Conservation (phyloP, 768 basidiomycete species). For the Russula emetica region DNA sequence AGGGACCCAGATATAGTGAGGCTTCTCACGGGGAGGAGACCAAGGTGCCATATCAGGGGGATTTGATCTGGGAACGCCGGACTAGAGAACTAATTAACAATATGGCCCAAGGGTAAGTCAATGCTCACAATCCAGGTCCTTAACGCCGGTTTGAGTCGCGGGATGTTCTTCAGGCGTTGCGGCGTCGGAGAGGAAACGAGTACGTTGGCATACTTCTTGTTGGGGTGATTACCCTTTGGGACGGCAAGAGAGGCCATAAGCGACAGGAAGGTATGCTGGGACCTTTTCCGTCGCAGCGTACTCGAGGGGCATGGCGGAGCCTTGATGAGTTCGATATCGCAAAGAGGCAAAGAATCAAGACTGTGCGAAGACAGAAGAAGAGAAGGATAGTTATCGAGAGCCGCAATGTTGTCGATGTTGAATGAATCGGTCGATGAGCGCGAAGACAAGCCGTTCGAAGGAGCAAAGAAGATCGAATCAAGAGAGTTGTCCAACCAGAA, state of each 20-base stretch:
- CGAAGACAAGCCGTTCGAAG: constrained; percentile 19
- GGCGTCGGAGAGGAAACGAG: constrained; percentile 27
- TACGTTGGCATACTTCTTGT: constrained; percentile 18
- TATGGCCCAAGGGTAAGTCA: not conserved
- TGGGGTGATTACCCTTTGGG: constrained; percentile 16
- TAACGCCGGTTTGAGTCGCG: constrained; percentile 22
- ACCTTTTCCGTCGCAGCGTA: constrained; percentile 1
- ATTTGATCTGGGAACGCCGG: constrained; percentile 6
- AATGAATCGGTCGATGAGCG: constrained; percentile 21
- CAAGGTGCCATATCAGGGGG: constrained; percentile 26
- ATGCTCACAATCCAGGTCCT: constrained; percentile 27
- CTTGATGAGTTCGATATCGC: constrained; percentile 8
- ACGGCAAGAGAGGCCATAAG: constrained; percentile 23
- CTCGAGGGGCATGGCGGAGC: constrained; percentile 15
- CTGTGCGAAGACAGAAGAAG: constrained; percentile 21
- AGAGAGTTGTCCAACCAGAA: constrained; percentile 27
- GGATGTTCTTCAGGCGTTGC: constrained; percentile 18
- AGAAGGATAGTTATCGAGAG: constrained; percentile 23
- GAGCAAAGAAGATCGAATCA: constrained; percentile 25
- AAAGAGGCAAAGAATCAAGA: constrained; percentile 22
- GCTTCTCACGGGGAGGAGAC: constrained; percentile 22
- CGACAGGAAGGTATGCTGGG: constrained; percentile 17
- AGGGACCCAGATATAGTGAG: constrained; percentile 23
- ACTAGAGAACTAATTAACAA: constrained; percentile 12
- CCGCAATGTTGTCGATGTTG: constrained; percentile 18